A percentile compares a stretch with the other conserved stretches of the same genome.
Conservation (phyloP, 176 grass and related monocot genomes). For the Juncus effusus region DNA sequence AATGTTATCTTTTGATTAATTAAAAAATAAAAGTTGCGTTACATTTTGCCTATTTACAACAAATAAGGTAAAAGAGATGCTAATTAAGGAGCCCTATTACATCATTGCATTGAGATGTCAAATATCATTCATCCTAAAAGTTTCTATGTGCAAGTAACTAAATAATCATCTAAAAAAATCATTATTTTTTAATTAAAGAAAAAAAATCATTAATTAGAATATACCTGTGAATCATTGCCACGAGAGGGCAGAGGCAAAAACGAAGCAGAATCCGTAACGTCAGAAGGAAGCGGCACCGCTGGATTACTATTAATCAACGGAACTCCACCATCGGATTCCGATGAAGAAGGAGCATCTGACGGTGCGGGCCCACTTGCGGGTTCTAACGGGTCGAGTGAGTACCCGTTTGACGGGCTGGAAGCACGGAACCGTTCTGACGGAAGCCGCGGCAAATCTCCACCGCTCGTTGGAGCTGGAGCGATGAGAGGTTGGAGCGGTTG, state of each 20-base stretch:
- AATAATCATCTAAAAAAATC: background rate
- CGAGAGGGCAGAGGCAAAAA: conserved; percentile 60
- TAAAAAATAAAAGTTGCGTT: too few species aligned
- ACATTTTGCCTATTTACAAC: too few species aligned
- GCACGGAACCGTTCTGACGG: conserved; percentile 40
- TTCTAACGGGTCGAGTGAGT: conserved; percentile 12
- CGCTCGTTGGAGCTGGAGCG: conserved; percentile 11
- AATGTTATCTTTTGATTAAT: too few species aligned
- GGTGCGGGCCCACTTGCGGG: conserved; percentile 15
- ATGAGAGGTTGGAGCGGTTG: conserved; percentile 9
- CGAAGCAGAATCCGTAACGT: conserved; percentile 68
- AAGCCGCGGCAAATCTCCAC: conserved; percentile 50
- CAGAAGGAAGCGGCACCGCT: conserved; percentile 66
- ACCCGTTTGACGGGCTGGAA: conserved; percentile 4
- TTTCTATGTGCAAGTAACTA: background rate
- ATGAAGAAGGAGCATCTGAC: conserved; percentile 27
- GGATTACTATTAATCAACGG: conserved; percentile 91
- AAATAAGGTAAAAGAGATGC: too few species aligned
- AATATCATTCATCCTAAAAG: background rate
- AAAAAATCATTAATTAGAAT: conserved; percentile 4
- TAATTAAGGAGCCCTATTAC: background rate
- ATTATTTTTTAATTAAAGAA: background rate
- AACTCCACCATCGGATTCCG: conserved; percentile 32
- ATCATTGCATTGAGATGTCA: background rate
- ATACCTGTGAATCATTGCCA: conserved; percentile 43